These are phyloP conservation scores for Trichoderma gracile DNA, from an alignment of 2,329 filamentous ascomycete species.

Conservation along the genomic window DNA sequence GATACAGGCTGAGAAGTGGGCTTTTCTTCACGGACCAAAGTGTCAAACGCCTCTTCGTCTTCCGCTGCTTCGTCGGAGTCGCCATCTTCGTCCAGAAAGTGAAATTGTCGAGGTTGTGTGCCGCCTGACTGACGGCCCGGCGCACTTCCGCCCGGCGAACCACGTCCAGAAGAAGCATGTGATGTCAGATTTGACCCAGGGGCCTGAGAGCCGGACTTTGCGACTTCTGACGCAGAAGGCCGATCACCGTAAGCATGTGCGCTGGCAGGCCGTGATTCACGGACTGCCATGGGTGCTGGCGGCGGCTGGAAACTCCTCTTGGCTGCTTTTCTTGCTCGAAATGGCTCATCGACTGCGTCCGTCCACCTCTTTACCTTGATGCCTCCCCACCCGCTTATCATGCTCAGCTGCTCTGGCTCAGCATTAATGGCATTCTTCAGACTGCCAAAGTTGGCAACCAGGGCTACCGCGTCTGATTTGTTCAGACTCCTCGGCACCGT, in stretches of 20 bases:
- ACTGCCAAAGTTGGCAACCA: slow-evolving; percentile 91
- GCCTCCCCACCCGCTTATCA: slow-evolving; percentile 91
- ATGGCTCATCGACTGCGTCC: slow-evolving; percentile 78
- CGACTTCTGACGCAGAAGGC: slow-evolving; percentile 40
- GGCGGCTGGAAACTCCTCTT: slow-evolving; percentile 40
- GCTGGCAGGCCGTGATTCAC: background rate
- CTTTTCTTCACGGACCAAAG: slow-evolving; percentile 49
- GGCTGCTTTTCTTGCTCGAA: slow-evolving; percentile 71
- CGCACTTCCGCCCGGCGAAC: slow-evolving; percentile 3
- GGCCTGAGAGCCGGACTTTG: slow-evolving; percentile 44
- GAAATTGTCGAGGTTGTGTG: slow-evolving; percentile 36
- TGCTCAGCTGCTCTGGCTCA: slow-evolving; percentile 76
- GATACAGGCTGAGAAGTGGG: slow-evolving; percentile 37
- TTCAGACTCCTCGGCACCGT: slow-evolving; percentile 89
- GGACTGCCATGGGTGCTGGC: background rate
- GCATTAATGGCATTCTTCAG: slow-evolving; percentile 85
- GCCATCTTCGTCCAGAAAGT: slow-evolving; percentile 46
- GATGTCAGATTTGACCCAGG: slow-evolving; percentile 45
- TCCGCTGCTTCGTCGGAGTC: slow-evolving; percentile 41
- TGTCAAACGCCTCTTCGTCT: slow-evolving; percentile 38
- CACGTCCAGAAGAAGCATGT: slow-evolving; percentile 7
- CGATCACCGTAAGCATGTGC: slow-evolving; percentile 25
- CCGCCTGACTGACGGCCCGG: background rate
- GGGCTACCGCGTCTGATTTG: slow-evolving; percentile 86
- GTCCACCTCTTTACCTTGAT: slow-evolving; percentile 91